Evolutionary conservation across 495 filamentous ascomycete species (phyloP).

Genomic region (Penicillium angulare): DNA sequence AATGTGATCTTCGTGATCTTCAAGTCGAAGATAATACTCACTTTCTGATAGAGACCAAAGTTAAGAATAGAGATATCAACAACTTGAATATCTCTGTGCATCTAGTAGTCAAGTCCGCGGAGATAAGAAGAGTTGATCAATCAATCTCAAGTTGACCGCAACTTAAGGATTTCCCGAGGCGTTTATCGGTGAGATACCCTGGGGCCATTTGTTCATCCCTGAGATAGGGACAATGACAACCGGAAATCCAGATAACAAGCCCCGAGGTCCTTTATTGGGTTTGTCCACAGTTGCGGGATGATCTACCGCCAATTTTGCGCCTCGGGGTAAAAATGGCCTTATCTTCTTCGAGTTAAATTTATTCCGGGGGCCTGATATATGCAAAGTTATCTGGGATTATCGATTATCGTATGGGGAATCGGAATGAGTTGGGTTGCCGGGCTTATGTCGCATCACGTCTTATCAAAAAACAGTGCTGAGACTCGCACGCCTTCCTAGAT

Average conservation of each 20-base stretch:
- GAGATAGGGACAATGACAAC: not conserved
- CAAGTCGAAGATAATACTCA: no score
- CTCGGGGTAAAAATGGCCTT: not conserved
- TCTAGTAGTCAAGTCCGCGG: no score
- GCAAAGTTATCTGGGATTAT: constrained; percentile 6
- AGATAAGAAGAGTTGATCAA: no score
- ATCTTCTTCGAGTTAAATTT: not conserved
- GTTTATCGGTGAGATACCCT: not conserved
- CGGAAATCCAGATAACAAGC: no score
- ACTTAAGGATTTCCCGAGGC: not conserved
- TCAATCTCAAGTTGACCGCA: no score
- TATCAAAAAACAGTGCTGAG: constrained; percentile 20
- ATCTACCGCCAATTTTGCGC: constrained; percentile 1
- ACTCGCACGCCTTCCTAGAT: constrained; percentile 2
- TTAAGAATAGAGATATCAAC: not conserved
- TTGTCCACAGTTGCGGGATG: constrained; percentile 1
- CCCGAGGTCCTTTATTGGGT: no score
- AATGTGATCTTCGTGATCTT: no score
- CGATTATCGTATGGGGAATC: not conserved
- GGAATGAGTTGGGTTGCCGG: no score
- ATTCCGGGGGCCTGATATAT: not conserved
- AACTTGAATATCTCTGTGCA: not conserved
- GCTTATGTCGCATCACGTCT: constrained; percentile 19
- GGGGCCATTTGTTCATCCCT: not conserved
- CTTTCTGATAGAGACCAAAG: not conserved